Conservation (phyloP, 2,329 filamentous ascomycete genomes). For the Aciculosporium take region DNA sequence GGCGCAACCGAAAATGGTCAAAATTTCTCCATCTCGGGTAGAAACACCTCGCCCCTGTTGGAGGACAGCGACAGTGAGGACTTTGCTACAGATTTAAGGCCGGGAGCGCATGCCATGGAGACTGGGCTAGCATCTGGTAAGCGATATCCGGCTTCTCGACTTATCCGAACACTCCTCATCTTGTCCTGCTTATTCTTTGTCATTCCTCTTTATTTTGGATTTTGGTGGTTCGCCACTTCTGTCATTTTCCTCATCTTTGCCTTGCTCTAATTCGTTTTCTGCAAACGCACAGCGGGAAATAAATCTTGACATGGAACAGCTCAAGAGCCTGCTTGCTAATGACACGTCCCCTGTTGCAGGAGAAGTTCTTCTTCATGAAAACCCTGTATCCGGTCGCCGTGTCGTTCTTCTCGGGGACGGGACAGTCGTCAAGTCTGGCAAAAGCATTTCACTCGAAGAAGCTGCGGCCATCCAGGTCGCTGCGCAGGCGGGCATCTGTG, state of each 20-base stretch:
- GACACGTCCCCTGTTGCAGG: background rate
- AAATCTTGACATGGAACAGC: too few species aligned
- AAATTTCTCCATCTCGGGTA: background rate
- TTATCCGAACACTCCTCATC: background rate
- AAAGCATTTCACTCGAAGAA: slow-evolving; percentile 1
- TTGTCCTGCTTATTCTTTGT: too few species aligned
- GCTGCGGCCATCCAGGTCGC: background rate
- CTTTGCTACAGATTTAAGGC: background rate
- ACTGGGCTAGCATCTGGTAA: background rate
- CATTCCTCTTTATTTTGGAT: too few species aligned
- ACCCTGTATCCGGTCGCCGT: background rate
- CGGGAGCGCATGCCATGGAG: too few species aligned
- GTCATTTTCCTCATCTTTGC: too few species aligned
- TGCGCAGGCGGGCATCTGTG: background rate
- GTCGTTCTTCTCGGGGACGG: background rate
- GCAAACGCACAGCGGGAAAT: too few species aligned
- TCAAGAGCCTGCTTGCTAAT: background rate
- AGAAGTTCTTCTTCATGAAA: background rate
- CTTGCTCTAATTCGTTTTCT: too few species aligned
- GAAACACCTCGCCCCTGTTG: background rate
- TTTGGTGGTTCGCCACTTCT: too few species aligned
- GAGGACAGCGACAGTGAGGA: background rate
- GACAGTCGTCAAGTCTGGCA: background rate
- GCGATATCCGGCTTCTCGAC: background rate
- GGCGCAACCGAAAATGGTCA: background rate